phyloP scores from a whole-genome alignment of 2,329 filamentous ascomycete genomes.

The Lomentospora prolificans region DNA sequence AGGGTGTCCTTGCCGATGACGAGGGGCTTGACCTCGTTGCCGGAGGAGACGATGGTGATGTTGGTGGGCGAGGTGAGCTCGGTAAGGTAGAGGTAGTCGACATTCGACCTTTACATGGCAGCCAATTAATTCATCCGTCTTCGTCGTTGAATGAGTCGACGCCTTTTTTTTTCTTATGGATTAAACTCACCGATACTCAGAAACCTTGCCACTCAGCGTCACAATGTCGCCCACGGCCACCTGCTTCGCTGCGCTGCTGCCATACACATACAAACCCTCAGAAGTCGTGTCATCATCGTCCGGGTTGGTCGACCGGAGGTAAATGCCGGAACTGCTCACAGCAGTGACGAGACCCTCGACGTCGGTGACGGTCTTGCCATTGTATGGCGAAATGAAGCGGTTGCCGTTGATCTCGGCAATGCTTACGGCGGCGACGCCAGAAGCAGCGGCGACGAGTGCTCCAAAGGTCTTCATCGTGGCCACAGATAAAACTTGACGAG shows the following conservation, averaged over 20 bases:
- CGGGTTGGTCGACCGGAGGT: conserved; percentile 49
- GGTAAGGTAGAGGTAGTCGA: conserved; percentile 52
- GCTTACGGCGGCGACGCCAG: conserved; percentile 29
- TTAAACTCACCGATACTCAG: conserved; percentile 39
- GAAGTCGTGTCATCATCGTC: conserved; percentile 48
- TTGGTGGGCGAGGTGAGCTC: conserved; percentile 49
- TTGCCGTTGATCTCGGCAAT: conserved; percentile 59
- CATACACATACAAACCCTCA: conserved; percentile 57
- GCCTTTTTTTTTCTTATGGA: neutral
- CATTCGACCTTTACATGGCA: conserved; percentile 31
- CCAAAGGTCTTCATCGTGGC: conserved; percentile 20
- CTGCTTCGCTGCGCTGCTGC: conserved; percentile 36
- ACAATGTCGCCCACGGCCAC: conserved; percentile 54
- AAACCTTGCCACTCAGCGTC: conserved; percentile 47
- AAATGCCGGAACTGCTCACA: conserved; percentile 51
- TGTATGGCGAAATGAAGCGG: conserved; percentile 51
- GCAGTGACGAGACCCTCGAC: conserved; percentile 57
- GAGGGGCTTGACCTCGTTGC: conserved; percentile 44
- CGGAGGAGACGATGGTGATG: conserved; percentile 40
- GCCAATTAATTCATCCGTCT: conserved; percentile 8
- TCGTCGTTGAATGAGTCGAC: neutral
- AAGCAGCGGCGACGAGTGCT: conserved; percentile 19
- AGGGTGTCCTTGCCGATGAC: conserved; percentile 49
- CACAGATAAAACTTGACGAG: neutral
- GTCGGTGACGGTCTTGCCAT: conserved; percentile 43